Percentiles rank a stretch among this genome's conserved stretches.
Conservation (phyloP, 1,284 basidiomycete species). For the Chondrostereum purpureum region DNA sequence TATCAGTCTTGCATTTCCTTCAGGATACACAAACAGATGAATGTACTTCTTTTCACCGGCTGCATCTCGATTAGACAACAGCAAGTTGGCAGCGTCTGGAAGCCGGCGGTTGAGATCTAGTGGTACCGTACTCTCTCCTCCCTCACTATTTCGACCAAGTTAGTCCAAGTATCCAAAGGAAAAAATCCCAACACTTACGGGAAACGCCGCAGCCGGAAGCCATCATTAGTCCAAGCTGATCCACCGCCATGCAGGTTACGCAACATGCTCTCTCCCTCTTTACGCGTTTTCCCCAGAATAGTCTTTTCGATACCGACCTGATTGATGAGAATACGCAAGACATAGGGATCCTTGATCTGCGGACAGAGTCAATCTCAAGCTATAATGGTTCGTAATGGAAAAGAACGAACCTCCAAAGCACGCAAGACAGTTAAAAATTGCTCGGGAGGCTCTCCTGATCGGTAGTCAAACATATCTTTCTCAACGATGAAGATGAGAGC, state of each 20-base stretch:
- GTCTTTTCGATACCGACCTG: constrained; percentile 64
- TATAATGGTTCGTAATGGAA: too few species aligned
- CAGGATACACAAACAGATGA: background rate
- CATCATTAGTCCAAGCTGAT: constrained; percentile 54
- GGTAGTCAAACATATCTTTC: constrained; percentile 76
- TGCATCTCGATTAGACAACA: background rate
- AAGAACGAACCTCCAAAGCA: constrained; percentile 64
- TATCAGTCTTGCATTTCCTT: too few species aligned
- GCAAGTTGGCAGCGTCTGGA: background rate
- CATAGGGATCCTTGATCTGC: constrained; percentile 71
- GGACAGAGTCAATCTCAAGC: constrained; percentile 1
- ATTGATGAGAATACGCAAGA: constrained; percentile 82
- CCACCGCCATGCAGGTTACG: constrained; percentile 39
- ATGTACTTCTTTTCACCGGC: background rate
- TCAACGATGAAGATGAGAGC: constrained; percentile 55
- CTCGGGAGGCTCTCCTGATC: constrained; percentile 55
- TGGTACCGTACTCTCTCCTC: constrained; percentile 47
- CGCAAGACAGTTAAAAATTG: constrained; percentile 73
- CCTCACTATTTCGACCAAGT: constrained; percentile 40
- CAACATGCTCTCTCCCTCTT: constrained; percentile 51
- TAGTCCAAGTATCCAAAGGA: constrained; percentile 3
- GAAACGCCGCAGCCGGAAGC: constrained; percentile 55
- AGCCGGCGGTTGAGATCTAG: constrained; percentile 11
- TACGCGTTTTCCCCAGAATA: constrained; percentile 58
- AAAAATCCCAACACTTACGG: constrained; percentile 34